Base-by-base conservation (phyloP, 2,329 filamentous ascomycete species). In the Penicillium freii region DNA sequence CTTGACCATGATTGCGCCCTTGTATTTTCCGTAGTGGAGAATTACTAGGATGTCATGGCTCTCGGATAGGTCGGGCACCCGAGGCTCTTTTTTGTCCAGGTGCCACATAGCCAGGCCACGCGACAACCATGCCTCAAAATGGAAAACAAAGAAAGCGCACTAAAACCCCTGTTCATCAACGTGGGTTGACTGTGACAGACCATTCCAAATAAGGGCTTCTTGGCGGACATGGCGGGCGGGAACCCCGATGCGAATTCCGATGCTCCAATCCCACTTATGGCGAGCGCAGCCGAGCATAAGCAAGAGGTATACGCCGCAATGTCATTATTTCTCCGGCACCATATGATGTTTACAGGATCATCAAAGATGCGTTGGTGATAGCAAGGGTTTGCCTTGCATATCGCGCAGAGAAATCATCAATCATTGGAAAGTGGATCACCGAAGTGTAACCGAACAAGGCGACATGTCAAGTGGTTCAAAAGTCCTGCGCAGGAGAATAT, bases 281-380 rank as follows among this genome's bases (percentile, higher is more conserved):
- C 21, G 46, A 55, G 8, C 21, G 11, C 36, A 53, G 54, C 43
- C 21, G 42, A 53, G 19, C 2, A 15, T 31, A 47, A 8, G 5
- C 29, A 40, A 36, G 29, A n/a, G 2, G 29, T 40, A 39, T 31
- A 48, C 42, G 17, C 46, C 42, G 51, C 33, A 60, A 38, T 17
- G 27, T 15, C 8, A 40, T 43, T 13, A 29, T 21, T 43, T 34
- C 25, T 33, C 38, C 3, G 19, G 8, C 21, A 13, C 39, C 21
- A 43, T 55, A 21, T 17, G 23, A 25, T 29, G 8, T 15, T 21
- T 48, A 17, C 42, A 21, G 13, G 27, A 27, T 34, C 39, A 43
- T 43, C 29, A 27, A 54, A 39, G 46, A 49, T 45, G 23, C 21
- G 59, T 65, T 65, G 61, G 62, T 66, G 64, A 66, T 64, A 54